Base-by-base conservation (phyloP, 768 basidiomycete genomes). In the Amanita thiersii region DNA sequence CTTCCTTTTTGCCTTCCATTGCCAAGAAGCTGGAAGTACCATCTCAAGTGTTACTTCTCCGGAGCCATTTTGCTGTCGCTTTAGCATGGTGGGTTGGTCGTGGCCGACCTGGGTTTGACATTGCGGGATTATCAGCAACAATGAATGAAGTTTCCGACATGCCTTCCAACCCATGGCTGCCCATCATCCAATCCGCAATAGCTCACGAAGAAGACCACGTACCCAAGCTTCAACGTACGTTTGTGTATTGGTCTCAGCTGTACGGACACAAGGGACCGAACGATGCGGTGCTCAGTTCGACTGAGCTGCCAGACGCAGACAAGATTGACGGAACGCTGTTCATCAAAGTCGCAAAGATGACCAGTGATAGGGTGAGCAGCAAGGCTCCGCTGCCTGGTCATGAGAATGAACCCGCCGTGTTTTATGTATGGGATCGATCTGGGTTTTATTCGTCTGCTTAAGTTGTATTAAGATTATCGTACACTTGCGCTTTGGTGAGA, bases 311-410 rank as follows among this genome's bases (percentile, higher is more conserved):
- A 19, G 79, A 71, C 11, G 66, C 65, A 3, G 71, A 70, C 30
- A 40, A 55, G 25, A 51, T 69, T n/a, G 82, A 83, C 41, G 80
- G 81, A 3, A 72, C 69, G 14, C 45, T 83, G 26, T 83, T 83
- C 52, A 51, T 79, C 34, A 60, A 78, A 30, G 58, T 60, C 1
- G 78, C 79, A 0, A 69, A 69, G 42, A 37, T 77, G 49, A 70
- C 70, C 1, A 60, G 62, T 15, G 61, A 67, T 21, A 58, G 62
- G n/a, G 55, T 59, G 35, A n/a, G n/a, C n/a, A 52, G 54, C n/a
- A 47, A 53, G 47, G 51, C 53, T 2, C 50, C 52, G 37, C 17
- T 15, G 11, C 20, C 5, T 15, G 20, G 28, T n/a, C 5, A 5
- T 9, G 59, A 62, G 42, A 52, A 54, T 1, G 49, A 56, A 31